These are phyloP conservation scores for Dendrobium officinale DNA, from an alignment of 106 monocot species.

Conservation along the genomic window DNA sequence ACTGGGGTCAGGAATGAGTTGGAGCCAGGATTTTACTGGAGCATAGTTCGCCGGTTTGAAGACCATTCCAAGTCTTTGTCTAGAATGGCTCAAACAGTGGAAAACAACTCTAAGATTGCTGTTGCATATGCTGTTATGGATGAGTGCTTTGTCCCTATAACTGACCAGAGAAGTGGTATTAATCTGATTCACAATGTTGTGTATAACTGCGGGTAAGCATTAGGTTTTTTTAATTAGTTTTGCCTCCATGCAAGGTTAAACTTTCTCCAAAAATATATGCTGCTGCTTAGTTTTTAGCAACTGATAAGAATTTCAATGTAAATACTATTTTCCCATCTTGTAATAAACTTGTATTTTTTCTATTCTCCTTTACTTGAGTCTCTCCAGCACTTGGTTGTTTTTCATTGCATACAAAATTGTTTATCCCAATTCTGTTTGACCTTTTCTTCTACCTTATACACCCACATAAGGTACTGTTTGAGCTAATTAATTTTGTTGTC, in stretches of 20 bases:
- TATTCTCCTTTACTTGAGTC: neutral
- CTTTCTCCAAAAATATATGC: neutral
- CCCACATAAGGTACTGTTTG: neutral
- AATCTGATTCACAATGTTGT: slow-evolving; percentile 82
- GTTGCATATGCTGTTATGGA: slow-evolving; percentile 76
- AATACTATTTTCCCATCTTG: neutral
- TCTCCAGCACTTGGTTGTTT: neutral
- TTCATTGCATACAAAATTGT: neutral
- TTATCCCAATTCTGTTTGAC: neutral
- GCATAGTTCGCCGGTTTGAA: slow-evolving; percentile 46
- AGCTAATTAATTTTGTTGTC: slow-evolving; percentile 3
- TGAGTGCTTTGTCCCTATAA: slow-evolving; percentile 81
- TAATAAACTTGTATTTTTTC: neutral
- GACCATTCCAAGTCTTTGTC: slow-evolving; percentile 16
- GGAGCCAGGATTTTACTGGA: slow-evolving; percentile 78
- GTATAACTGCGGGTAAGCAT: slow-evolving; percentile 69
- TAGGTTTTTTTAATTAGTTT: neutral
- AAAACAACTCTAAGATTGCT: slow-evolving; percentile 81
- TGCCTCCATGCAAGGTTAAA: neutral
- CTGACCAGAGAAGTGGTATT: slow-evolving; percentile 75
- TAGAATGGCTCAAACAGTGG: slow-evolving; percentile 26
- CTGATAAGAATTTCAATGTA: neutral
- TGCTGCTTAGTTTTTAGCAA: neutral
- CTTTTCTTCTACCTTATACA: neutral
- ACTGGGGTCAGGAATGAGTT: slow-evolving; percentile 60